Percentiles rank a stretch among this genome's conserved stretches.
Conservation (phyloP, 495 filamentous ascomycete species). For the Daldinia grandis region DNA sequence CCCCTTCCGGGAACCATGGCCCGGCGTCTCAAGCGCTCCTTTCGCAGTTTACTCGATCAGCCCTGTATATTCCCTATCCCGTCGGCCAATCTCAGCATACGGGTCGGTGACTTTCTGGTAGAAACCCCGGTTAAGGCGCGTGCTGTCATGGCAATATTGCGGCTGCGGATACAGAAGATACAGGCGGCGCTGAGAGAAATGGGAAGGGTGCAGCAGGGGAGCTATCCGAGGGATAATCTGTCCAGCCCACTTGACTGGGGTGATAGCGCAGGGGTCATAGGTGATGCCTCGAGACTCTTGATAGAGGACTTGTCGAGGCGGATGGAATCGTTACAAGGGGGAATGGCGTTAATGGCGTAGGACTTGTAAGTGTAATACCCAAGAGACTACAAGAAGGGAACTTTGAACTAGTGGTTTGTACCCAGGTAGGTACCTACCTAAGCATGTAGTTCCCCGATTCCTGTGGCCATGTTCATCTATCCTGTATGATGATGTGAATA, state of each 20-base stretch:
- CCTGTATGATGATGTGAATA: not conserved
- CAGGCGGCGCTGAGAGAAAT: not conserved
- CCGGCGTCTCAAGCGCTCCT: not conserved
- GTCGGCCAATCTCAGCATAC: not conserved
- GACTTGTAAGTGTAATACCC: not conserved
- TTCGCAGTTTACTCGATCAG: not conserved
- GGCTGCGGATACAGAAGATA: constrained; percentile 1
- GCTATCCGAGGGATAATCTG: not conserved
- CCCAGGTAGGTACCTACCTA: too few species aligned
- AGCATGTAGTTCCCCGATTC: too few species aligned
- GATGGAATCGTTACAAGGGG: not conserved
- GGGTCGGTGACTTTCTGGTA: not conserved
- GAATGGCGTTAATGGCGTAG: not conserved
- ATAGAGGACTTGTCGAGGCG: not conserved
- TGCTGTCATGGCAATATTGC: not conserved
- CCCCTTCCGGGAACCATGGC: not conserved
- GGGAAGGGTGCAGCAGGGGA: not conserved
- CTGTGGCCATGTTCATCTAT: too few species aligned
- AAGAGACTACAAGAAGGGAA: not conserved
- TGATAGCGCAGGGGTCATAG: not conserved
- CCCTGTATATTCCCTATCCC: not conserved
- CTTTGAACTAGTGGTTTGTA: not conserved
- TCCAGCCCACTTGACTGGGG: not conserved
- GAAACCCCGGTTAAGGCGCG: not conserved
- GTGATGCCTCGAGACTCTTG: not conserved